A percentile compares a stretch with the other conserved stretches of the same genome.
Evolutionary conservation across 768 basidiomycete genomes (phyloP).

Genomic region (Pulveroboletus sp.): DNA sequence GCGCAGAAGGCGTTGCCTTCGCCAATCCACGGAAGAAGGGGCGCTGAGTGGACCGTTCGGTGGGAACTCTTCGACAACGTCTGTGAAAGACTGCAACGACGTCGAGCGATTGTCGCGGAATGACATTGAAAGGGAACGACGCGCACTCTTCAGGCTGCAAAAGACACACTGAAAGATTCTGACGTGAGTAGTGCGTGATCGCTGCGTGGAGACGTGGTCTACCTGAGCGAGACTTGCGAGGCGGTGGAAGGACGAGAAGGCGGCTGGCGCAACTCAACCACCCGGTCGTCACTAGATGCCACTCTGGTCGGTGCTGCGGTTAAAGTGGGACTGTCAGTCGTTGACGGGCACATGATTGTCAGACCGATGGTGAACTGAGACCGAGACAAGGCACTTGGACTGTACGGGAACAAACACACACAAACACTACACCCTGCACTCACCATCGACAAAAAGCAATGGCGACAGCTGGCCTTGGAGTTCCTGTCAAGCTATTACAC

Average conservation of each 20-base stretch:
- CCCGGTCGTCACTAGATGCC: background rate
- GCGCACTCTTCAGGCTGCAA: background rate
- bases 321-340: background rate
- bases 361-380: background rate
- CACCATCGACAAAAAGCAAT: constrained; percentile 20
- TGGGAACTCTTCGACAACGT: constrained; percentile 5
- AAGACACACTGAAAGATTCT: background rate
- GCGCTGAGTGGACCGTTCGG: constrained; percentile 39
- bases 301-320: background rate
- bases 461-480: constrained; percentile 67
- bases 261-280: background rate
- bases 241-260: background rate
- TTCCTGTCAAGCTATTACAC: constrained; percentile 94
- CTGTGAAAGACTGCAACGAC: constrained; percentile 16
- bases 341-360: background rate
- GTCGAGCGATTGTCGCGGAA: constrained; percentile 15
- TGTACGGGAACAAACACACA: background rate
- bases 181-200: background rate
- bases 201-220: background rate
- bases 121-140: constrained; percentile 13
- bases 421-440: constrained; percentile 15
- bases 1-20: constrained; percentile 54
- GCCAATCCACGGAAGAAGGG: constrained; percentile 56
- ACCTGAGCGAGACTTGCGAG: background rate
- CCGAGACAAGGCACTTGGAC: too few species aligned